These are phyloP conservation scores for Colletotrichum phormii DNA, from an alignment of 2,329 filamentous ascomycete species.

Conservation along the genomic window DNA sequence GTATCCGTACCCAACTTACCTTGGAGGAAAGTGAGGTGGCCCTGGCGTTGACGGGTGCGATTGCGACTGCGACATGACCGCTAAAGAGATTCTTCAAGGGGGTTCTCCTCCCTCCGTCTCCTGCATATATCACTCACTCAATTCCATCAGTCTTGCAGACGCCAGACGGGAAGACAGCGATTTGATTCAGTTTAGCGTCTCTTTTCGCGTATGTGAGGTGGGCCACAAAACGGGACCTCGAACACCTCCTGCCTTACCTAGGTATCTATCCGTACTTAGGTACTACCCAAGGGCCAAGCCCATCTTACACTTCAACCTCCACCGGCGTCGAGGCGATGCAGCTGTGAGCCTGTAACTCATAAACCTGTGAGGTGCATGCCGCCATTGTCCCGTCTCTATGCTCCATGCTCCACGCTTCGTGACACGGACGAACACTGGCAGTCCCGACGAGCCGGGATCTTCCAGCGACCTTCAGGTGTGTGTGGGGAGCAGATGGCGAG, in stretches of 20 bases:
- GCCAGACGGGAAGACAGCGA: neutral
- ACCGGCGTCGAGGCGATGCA: conserved; percentile 5
- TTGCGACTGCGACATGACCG: neutral
- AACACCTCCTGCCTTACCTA: neutral
- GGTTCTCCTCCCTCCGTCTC: neutral
- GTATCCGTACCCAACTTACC: too few relatives aligned
- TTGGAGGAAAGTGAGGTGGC: neutral
- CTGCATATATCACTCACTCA: neutral
- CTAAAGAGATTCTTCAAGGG: conserved; percentile 10
- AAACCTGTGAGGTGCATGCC: neutral
- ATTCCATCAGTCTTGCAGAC: conserved; percentile 10
- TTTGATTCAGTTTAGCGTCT: conserved; percentile 24
- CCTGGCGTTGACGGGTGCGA: conserved; percentile 5
- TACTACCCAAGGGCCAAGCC: neutral
- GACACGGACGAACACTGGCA: conserved; percentile 28
- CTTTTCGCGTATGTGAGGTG: conserved; percentile 24
- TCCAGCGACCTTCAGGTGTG: neutral
- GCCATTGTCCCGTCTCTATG: neutral
- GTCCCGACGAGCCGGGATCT: conserved; percentile 2
- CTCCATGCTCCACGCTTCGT: neutral
- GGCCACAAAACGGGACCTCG: conserved; percentile 16
- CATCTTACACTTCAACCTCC: neutral
- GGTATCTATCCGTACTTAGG: too few relatives aligned
- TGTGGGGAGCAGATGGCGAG: neutral
- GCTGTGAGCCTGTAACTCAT: neutral